phyloP scores from a whole-genome alignment of 371 early-diverging fungal genomes.

The Blakeslea trispora region DNA sequence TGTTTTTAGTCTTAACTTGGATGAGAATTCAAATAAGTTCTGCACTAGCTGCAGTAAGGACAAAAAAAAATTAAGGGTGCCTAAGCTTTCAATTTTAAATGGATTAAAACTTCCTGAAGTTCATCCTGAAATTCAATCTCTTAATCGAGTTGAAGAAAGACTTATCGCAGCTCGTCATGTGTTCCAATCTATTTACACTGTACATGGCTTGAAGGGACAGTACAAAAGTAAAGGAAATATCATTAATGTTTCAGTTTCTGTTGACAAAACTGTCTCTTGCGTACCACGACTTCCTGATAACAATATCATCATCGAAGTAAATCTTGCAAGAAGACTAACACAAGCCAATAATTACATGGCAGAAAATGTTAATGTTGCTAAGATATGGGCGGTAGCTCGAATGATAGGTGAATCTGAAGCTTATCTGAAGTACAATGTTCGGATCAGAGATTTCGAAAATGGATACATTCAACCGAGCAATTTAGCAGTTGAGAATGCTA shows the following conservation, averaged over 20 bases:
- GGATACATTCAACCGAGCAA: too few species aligned
- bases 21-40: too few species aligned
- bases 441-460: not conserved
- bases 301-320: constrained; percentile 1
- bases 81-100: too few species aligned
- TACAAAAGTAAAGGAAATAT: constrained; percentile 6
- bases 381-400: not conserved
- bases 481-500: too few species aligned
- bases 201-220: constrained; percentile 1
- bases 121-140: too few species aligned
- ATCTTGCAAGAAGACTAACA: constrained; percentile 2
- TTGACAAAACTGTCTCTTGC: constrained; percentile 3
- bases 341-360: not conserved
- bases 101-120: too few species aligned
- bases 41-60: too few species aligned
- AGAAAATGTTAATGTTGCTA: constrained; percentile 1
- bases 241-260: constrained; percentile 6
- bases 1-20: too few species aligned
- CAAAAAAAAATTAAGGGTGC: too few species aligned
- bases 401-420: not conserved
- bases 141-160: constrained; percentile 9
- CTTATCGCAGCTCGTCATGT: constrained; percentile 6
- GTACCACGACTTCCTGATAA: not conserved
- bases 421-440: constrained; percentile 9
- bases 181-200: constrained; percentile 9